Evolutionary conservation across 2,329 filamentous ascomycete genomes (phyloP), one percentile per base, ranked within the genome.

Genomic region (Tolypocladium ophioglossoides): DNA sequence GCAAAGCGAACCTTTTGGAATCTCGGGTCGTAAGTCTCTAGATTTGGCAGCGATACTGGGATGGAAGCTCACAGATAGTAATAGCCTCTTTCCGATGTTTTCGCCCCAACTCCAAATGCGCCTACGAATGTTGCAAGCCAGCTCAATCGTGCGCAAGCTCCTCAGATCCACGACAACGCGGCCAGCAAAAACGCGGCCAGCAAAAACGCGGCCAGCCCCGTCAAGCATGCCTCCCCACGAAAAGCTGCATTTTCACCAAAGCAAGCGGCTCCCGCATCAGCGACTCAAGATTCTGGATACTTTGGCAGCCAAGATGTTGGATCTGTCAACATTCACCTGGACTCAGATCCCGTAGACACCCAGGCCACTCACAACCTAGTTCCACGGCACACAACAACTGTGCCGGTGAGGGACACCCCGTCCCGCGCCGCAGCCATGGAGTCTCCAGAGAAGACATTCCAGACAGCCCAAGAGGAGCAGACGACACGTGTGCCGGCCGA

Each of bases 211-310:
- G 66, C 66, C 34, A 72, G 64, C 54, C 67, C 64, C n/a, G 61
- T 63, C 16, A 72, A 70, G 55, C 57, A 61, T 8, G 60, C 66
- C 11, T 64, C 69, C 20, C 61, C 66, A 41, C 67, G 68, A 54
- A 61, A 66, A 35, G 47, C 44, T 18, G 58, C 63, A 30, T 66
- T 63, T 27, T 67, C 67, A 10, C 64, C 68, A n/a, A 69, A 63
- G 54, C 62, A 60, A 24, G 34, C 55, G 10, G 57, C 56, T 9
- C 57, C 60, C n/a, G 60, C 59, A 27, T 57, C 59, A 14, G 60
- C 56, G 39, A 62, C 60, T 2, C 68, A 70, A 38, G 86, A 89
- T 61, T 89, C 86, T 37, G 86, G 86, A 32, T 89, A 89, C 62
- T 83, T 87, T 70, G 86, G 84, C 49, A 86, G 84, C 61, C 82